Conservation (phyloP, 441 rosid species). For the Populus hybrid region DNA sequence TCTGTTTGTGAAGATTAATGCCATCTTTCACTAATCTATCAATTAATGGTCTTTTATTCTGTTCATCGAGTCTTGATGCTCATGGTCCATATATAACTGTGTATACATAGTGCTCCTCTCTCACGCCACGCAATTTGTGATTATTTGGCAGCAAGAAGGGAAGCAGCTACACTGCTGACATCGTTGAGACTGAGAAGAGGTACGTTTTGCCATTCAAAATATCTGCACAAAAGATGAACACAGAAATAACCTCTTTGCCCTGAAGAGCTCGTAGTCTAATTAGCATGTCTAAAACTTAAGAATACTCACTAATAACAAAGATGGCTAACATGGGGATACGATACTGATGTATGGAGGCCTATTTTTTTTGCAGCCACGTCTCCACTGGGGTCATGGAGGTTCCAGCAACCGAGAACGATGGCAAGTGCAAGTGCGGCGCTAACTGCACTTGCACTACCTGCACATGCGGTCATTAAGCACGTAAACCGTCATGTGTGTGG, state of each 20-base stretch:
- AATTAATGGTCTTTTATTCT: too few relatives aligned
- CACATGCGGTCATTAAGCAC: slow-evolving; percentile 48
- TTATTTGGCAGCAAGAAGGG: slow-evolving; percentile 58
- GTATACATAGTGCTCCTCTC: too few relatives aligned
- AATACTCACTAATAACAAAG: not conserved
- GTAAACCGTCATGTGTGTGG: not conserved
- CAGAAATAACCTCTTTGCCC: not conserved
- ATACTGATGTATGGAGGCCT: not conserved
- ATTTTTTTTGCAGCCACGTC: slow-evolving; percentile 43
- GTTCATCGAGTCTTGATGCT: too few relatives aligned
- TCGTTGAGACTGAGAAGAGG: slow-evolving; percentile 65
- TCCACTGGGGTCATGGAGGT: slow-evolving; percentile 41
- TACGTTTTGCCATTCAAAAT: slow-evolving; percentile 10
- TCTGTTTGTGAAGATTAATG: too few relatives aligned
- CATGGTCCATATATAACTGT: too few relatives aligned
- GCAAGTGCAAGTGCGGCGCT: slow-evolving; percentile 76
- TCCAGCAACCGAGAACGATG: slow-evolving; percentile 50
- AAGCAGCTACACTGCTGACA: slow-evolving; percentile 48
- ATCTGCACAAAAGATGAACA: not conserved
- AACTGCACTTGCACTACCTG: slow-evolving; percentile 59
- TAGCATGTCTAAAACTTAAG: too few relatives aligned
- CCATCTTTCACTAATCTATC: too few relatives aligned
- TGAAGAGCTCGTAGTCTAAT: too few relatives aligned
- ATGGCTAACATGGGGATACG: not conserved
- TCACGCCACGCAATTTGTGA: not conserved